Percentiles rank a stretch among this genome's conserved stretches.
Evolutionary conservation across 805 yeast genomes (phyloP).

Genomic region (Yamadazyma phyllophila): DNA sequence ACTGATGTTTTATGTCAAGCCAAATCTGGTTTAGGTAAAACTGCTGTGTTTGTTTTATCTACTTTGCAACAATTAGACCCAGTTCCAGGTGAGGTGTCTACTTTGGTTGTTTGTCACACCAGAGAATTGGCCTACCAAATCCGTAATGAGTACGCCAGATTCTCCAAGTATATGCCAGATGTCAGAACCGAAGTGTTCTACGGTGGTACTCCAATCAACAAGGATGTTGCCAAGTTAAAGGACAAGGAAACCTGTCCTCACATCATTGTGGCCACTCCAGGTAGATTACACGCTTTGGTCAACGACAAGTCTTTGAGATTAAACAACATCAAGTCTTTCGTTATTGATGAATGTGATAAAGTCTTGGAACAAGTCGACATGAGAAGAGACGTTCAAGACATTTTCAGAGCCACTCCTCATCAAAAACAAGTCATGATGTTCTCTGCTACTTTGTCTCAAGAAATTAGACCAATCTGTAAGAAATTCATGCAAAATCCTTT

Average conservation of each 20-base stretch:
- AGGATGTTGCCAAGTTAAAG: constrained; percentile 84
- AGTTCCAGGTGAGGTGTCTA: constrained; percentile 93
- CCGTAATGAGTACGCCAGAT: constrained; percentile 94
- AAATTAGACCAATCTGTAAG: constrained; percentile 94
- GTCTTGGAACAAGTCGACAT: constrained; percentile 87
- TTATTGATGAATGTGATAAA: constrained; percentile 97
- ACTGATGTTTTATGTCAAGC: constrained; percentile 98
- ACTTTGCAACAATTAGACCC: constrained; percentile 97
- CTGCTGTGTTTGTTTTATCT: constrained; percentile 94
- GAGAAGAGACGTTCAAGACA: constrained; percentile 99
- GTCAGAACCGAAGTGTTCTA: constrained; percentile 95
- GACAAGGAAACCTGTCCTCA: constrained; percentile 95
- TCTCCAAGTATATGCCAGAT: constrained; percentile 97
- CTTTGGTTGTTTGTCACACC: constrained; percentile 94
- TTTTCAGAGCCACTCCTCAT: constrained; percentile 95
- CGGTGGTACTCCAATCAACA: constrained; percentile 87
- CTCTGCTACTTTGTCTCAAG: constrained; percentile 92
- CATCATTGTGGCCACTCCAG: constrained; percentile 97
- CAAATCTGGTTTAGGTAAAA: constrained; percentile 98
- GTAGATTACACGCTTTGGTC: constrained; percentile 91
- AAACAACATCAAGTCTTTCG: constrained; percentile 88
- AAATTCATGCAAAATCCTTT: constrained; percentile 97
- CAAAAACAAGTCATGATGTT: constrained; percentile 99
- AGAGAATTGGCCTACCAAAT: constrained; percentile 99
- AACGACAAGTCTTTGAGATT: constrained; percentile 87